A percentile compares a stretch with the other conserved stretches of the same genome.
phyloP scores from a whole-genome alignment of 768 basidiomycete genomes.

The Suillus ampliporus region DNA sequence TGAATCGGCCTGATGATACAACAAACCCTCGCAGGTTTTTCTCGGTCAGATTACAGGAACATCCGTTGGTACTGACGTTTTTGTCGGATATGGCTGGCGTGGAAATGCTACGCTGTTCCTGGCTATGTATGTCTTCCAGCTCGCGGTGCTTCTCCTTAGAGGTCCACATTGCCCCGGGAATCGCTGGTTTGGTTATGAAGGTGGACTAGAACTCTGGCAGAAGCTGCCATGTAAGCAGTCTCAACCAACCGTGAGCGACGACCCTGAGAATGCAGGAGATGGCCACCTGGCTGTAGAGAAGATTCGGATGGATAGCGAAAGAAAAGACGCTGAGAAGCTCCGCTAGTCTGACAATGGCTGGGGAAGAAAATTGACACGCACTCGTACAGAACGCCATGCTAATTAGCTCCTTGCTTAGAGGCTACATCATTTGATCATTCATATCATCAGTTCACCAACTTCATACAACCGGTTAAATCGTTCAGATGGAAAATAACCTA shows the following conservation, averaged over 20 bases:
- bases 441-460: neutral
- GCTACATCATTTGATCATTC: neutral
- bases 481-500: neutral
- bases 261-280: neutral
- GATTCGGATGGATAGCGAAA: too few relatives aligned
- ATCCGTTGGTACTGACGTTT: conserved; percentile 45
- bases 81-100: conserved; percentile 46
- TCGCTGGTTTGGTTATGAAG: conserved; percentile 67
- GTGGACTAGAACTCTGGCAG: conserved; percentile 41
- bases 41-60: conserved; percentile 50
- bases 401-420: neutral
- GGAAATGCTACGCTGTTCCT: conserved; percentile 39
- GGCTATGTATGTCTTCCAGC: conserved; percentile 39
- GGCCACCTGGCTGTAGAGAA: neutral
- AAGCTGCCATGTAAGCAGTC: neutral
- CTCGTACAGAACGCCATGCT: neutral
- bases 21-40: conserved; percentile 24
- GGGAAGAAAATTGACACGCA: neutral
- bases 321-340: neutral
- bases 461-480: neutral
- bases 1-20: neutral
- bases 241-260: neutral
- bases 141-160: conserved; percentile 41
- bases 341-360: neutral
- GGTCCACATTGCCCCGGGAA: conserved; percentile 43